Evolutionary conservation across 345 rosid species (phyloP).

Genomic region (Citrus sp.): DNA sequence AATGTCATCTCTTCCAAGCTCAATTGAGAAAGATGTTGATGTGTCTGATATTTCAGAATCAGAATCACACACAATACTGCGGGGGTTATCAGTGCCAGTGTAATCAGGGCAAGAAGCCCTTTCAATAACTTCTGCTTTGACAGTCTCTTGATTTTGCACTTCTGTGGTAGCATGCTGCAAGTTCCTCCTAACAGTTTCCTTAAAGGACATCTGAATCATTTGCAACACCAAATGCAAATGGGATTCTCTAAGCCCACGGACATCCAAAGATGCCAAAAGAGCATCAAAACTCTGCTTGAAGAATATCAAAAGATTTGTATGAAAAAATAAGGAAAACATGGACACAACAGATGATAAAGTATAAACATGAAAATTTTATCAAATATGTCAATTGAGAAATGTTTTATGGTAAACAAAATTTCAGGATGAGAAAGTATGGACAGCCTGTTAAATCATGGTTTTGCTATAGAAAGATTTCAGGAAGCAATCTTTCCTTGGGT

Average conservation of each 20-base stretch:
- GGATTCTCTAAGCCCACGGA: constrained; percentile 78
- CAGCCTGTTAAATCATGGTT: not conserved
- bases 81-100: constrained; percentile 29
- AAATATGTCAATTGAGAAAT: not conserved
- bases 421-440: not conserved
- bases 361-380: not conserved
- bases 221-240: constrained; percentile 66
- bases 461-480: not conserved
- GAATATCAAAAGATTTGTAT: not conserved
- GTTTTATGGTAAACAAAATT: not conserved
- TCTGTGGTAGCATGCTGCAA: not conserved
- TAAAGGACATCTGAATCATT: constrained; percentile 66
- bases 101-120: constrained; percentile 14
- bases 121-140: constrained; percentile 33
- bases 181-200: constrained; percentile 53
- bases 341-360: not conserved
- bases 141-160: constrained; percentile 5
- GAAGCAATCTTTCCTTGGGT: not conserved
- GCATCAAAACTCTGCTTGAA: constrained; percentile 63
- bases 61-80: constrained; percentile 31
- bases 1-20: constrained; percentile 45
- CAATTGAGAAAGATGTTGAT: constrained; percentile 59
- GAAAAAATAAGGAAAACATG: not conserved
- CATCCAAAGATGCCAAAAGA: constrained; percentile 65
- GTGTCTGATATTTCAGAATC: constrained; percentile 49